phyloP scores from a whole-genome alignment of 176 grass and related monocot species.

The Canna indica region DNA sequence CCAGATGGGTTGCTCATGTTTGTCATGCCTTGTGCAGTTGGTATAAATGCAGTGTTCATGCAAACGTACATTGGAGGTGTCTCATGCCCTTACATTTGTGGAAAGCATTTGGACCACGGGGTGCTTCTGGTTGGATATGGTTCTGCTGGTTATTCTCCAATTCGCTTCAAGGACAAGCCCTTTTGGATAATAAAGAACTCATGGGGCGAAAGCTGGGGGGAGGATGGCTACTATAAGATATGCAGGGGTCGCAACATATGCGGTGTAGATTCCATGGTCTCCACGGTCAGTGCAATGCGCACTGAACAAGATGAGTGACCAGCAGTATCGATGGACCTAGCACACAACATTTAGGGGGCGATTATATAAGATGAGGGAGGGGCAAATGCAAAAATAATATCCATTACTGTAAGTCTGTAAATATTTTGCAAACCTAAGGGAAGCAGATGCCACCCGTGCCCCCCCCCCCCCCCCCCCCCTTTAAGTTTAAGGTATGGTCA shows the following conservation, averaged over 20 bases:
- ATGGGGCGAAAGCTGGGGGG: conserved; percentile 3
- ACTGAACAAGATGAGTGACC: neutral
- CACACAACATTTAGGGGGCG: no score
- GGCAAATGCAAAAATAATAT: no score
- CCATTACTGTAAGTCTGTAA: no score
- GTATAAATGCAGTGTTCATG: conserved; percentile 14
- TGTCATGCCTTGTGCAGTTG: conserved; percentile 1
- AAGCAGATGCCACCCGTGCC: no score
- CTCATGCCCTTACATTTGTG: conserved; percentile 1
- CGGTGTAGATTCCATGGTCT: conserved; percentile 11
- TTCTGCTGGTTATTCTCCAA: neutral
- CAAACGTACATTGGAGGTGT: neutral
- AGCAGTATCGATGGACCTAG: no score
- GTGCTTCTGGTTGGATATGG: conserved; percentile 7
- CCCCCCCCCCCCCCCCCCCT: no score
- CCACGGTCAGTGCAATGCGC: neutral
- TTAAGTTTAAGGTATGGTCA: no score
- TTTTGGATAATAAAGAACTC: conserved; percentile 7
- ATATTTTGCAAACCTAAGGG: no score
- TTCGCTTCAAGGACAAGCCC: conserved; percentile 3
- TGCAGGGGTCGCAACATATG: conserved; percentile 1
- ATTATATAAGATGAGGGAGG: no score
- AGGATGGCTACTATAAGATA: conserved; percentile 6
- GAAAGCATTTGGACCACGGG: neutral
- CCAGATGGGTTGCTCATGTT: neutral